Conservation (phyloP, 257 asterid species). For the Fraxinus cuspidata region DNA sequence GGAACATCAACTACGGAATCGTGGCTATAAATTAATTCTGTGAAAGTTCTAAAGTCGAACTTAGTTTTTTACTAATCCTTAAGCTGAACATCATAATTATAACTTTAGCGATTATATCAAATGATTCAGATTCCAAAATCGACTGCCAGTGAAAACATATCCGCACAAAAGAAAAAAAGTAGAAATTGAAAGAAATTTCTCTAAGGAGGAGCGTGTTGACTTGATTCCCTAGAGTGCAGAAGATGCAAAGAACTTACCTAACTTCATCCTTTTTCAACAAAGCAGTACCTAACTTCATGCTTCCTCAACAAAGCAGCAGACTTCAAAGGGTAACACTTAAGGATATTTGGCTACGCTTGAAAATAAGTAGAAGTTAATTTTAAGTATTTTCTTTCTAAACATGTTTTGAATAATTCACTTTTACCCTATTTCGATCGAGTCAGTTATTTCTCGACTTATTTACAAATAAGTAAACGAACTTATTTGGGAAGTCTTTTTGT, state of each 20-base stretch:
- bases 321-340: neutral
- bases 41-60: slow-evolving; percentile 1
- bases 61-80: neutral
- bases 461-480: too few relatives aligned
- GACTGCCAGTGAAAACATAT: slow-evolving; percentile 24
- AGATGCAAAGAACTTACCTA: slow-evolving; percentile 17
- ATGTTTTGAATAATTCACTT: neutral
- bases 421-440: neutral
- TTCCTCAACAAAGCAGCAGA: neutral
- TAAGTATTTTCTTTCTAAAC: neutral
- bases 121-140: slow-evolving; percentile 19
- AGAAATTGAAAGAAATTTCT: neutral
- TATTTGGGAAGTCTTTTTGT: too few relatives aligned
- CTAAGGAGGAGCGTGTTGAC: neutral
- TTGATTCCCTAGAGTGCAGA: neutral
- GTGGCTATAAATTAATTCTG: slow-evolving; percentile 11
- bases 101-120: slow-evolving; percentile 18
- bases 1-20: neutral
- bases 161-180: slow-evolving; percentile 1
- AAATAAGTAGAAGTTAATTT: neutral
- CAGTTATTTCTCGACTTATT: too few relatives aligned
- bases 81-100: slow-evolving; percentile 22
- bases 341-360: neutral
- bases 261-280: neutral
- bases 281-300: neutral